Conservation (phyloP, 2,329 filamentous ascomycete species). For the Talaromyces atroroseus region DNA sequence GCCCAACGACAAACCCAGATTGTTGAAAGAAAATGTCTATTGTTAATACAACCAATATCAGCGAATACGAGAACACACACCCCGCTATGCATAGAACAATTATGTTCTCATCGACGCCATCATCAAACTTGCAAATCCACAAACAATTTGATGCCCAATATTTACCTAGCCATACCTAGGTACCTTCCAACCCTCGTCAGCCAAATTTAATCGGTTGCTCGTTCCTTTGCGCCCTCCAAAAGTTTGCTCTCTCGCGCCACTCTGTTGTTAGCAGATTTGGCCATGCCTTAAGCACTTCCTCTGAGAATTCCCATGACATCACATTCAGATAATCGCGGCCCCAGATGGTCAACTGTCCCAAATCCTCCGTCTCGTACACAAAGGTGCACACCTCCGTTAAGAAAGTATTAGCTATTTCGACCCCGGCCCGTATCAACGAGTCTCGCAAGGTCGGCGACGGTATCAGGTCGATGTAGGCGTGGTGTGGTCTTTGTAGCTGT, state of each 20-base stretch:
- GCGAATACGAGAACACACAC: too few relatives aligned
- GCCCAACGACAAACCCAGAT: not conserved
- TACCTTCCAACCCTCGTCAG: not conserved
- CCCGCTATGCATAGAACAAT: not conserved
- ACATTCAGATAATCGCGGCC: constrained; percentile 40
- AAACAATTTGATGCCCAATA: not conserved
- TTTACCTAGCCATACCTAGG: not conserved
- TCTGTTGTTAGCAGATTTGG: constrained; percentile 35
- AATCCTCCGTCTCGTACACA: constrained; percentile 31
- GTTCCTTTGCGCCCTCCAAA: constrained; percentile 38
- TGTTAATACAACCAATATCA: not conserved
- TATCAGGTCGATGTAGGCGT: constrained; percentile 40
- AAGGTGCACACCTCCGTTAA: constrained; percentile 34
- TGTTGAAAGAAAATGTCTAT: not conserved
- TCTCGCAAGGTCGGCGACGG: constrained; percentile 38
- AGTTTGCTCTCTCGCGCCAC: constrained; percentile 38
- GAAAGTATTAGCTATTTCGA: constrained; percentile 35
- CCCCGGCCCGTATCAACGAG: constrained; percentile 29
- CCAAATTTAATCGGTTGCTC: constrained; percentile 20
- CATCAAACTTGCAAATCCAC: not conserved
- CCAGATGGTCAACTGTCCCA: constrained; percentile 40
- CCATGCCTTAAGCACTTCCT: constrained; percentile 35
- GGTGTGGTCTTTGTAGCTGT: constrained; percentile 38
- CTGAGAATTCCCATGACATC: constrained; percentile 41
- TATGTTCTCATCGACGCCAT: not conserved